Base-by-base conservation (phyloP, 352 stramenopile species). In the Pythium grandisporangium region DNA sequence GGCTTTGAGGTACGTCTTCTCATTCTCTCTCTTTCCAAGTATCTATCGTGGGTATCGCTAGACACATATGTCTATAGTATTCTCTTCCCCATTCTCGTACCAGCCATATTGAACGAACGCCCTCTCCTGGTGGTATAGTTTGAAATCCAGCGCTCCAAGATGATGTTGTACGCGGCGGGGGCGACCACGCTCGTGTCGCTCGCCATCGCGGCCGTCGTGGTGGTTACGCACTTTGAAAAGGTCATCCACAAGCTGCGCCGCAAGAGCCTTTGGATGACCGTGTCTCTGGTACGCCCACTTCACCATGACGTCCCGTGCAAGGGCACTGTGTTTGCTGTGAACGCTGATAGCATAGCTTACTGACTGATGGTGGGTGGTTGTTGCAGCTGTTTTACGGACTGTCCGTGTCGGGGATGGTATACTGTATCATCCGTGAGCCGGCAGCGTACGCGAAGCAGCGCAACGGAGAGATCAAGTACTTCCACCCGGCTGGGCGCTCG, bases 341-440 rank as follows among this genome's bases (percentile, higher is more conserved):
- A n/a, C n/a, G n/a, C n/a, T n/a, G n/a, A n/a, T n/a, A n/a, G n/a
- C n/a, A n/a, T 43, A 23, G 25, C 12, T 45, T 5, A 45, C 19
- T 53, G 13, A 30, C 7, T 30, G 1, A 19, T 42, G n/a, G n/a
- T n/a, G n/a, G n/a, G n/a, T n/a, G n/a, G n/a, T n/a, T 4, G 30
- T 16, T 16, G 30, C 30, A 82, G 69, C 64, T 93, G 21, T 93
- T 93, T 51, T 93, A 91, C 46, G 77, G 80, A 0, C 73, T 93
- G 8, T 93, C 80, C 12, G 78, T 93, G 13, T 93, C 80, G 5
- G 80, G 80, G 14, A 93, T 93, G 80, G 80, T 93, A 5, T 93
- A 86, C 64, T 93, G 80, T 53, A 93, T 93, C 67, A 91, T 93
- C 48, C 80, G 80, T 48, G 79, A 93, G 55, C 80, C 80, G 24